These are phyloP conservation scores for Penicillium chermesinum DNA, from an alignment of 495 filamentous ascomycete genomes.

Conservation along the genomic window DNA sequence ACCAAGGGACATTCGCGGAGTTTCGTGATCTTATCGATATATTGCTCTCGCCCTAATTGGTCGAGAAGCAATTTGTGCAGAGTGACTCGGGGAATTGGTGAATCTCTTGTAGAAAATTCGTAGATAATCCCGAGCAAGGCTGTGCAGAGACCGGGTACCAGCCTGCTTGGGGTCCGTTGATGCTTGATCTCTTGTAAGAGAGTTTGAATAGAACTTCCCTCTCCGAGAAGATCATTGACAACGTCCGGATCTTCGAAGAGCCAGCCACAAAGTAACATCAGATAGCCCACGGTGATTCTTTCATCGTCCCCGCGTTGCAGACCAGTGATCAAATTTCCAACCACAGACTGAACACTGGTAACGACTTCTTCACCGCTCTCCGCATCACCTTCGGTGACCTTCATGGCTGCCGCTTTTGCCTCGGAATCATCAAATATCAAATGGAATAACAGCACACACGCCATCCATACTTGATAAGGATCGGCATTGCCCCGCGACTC, in stretches of 20 bases:
- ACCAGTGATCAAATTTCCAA: slow-evolving; percentile 71
- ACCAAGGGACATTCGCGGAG: slow-evolving; percentile 77
- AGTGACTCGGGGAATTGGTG: slow-evolving; percentile 77
- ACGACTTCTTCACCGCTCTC: slow-evolving; percentile 91
- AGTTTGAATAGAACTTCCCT: slow-evolving; percentile 86
- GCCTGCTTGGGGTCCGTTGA: slow-evolving; percentile 49
- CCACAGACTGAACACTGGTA: slow-evolving; percentile 84
- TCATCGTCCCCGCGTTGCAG: slow-evolving; percentile 74
- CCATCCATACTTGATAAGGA: slow-evolving; percentile 89
- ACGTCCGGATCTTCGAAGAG: slow-evolving; percentile 88
- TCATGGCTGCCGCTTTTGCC: slow-evolving; percentile 74
- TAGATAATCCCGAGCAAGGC: slow-evolving; percentile 84
- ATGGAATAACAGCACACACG: slow-evolving; percentile 82
- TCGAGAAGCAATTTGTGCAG: slow-evolving; percentile 75
- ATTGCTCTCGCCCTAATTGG: slow-evolving; percentile 79
- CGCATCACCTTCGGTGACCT: slow-evolving; percentile 82
- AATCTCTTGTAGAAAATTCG: slow-evolving; percentile 97
- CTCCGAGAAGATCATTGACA: slow-evolving; percentile 90
- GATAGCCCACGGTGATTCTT: slow-evolving; percentile 74
- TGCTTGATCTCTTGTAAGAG: slow-evolving; percentile 70
- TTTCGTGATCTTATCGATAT: slow-evolving; percentile 76
- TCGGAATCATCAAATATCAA: slow-evolving; percentile 77
- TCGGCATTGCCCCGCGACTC: slow-evolving; percentile 57
- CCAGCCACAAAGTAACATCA: slow-evolving; percentile 91
- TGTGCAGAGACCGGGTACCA: slow-evolving; percentile 78